Evolutionary conservation across 1,139 yeast genomes (phyloP).

Genomic region (Suhomyces bolitotheri): DNA sequence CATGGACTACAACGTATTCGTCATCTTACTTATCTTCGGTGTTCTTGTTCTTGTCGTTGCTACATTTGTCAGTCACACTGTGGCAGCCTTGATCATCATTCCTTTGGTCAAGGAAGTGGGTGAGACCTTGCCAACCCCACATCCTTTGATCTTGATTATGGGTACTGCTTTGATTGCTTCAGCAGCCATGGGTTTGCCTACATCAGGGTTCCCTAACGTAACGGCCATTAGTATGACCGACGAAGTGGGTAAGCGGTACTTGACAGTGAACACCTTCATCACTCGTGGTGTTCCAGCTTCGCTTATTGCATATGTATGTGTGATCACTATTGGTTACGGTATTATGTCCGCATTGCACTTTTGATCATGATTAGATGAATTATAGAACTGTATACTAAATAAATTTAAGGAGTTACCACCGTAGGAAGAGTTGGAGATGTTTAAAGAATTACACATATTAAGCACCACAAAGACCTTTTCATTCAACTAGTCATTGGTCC

Average conservation of each 20-base stretch:
- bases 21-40: constrained; percentile 75
- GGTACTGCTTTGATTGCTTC: constrained; percentile 83
- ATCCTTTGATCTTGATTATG: constrained; percentile 76
- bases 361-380: constrained; percentile 27
- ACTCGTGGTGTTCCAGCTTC: constrained; percentile 89
- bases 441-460: too few relatives aligned
- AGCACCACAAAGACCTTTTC: too few relatives aligned
- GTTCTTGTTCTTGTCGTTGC: constrained; percentile 77
- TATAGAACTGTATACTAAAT: background rate
- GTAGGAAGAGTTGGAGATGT: too few relatives aligned
- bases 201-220: constrained; percentile 95
- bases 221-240: constrained; percentile 93
- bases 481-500: too few relatives aligned
- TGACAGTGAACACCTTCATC: constrained; percentile 80
- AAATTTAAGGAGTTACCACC: too few relatives aligned
- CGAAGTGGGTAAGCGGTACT: constrained; percentile 82
- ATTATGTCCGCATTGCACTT: constrained; percentile 61
- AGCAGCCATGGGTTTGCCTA: constrained; percentile 94
- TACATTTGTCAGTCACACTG: constrained; percentile 93
- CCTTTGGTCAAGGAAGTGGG: constrained; percentile 91
- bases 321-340: constrained; percentile 78
- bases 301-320: constrained; percentile 62
- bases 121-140: constrained; percentile 65
- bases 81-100: constrained; percentile 86
- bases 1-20: constrained; percentile 63